Evolutionary conservation across 805 yeast species (phyloP), one percentile per base, ranked within the genome.

Genomic region (Wickerhamiella sergipiensis): DNA sequence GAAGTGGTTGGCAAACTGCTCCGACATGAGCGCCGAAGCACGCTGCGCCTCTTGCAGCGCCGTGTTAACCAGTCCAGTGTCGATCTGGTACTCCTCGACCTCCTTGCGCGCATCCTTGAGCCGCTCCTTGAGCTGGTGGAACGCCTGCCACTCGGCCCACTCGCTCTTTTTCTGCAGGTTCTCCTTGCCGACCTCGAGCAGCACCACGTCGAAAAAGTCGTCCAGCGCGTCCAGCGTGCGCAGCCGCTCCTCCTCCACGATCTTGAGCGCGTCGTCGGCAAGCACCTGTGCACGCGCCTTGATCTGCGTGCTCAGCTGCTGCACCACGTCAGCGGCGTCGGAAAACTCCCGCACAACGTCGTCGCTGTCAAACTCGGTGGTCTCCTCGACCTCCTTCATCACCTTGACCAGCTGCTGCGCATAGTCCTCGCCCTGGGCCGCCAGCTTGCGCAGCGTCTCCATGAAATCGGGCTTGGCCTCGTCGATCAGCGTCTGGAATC

Each of bases 161-260:
- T 65, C 61, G 24, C 49, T 52, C 43, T 39, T 53, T 36, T 54
- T 58, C n/a, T 53, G 43, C 1, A 46, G 47, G 15, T 52, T 50
- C 23, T 57, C 59, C 15, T 55, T 54, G 8, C 57, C 59, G 1
- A 62, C 59, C 54, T 60, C 64, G 19, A 47, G 45, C 22, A 59
- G 50, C 5, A 57, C 58, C 15, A 56, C 55, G 24, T 59, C 63
- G 44, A 60, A 58, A 52, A 52, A 57, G 49, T 59, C 64, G 47
- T 60, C 62, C 31, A 60, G 47, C 5, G 63, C 59, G 19, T 59
- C 67, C 7, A 60, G 55, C 1, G 63, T 60, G 9, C 55, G 59
- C 47, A 50, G 42, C 23, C 64, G 59, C n/a, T 54, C 47, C 17
- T 56, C 51, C 21, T 48, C 57, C 6, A 56, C 51, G 10, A 47